Base-by-base conservation (phyloP, 106 monocot species). In the Chionographis japonica region DNA sequence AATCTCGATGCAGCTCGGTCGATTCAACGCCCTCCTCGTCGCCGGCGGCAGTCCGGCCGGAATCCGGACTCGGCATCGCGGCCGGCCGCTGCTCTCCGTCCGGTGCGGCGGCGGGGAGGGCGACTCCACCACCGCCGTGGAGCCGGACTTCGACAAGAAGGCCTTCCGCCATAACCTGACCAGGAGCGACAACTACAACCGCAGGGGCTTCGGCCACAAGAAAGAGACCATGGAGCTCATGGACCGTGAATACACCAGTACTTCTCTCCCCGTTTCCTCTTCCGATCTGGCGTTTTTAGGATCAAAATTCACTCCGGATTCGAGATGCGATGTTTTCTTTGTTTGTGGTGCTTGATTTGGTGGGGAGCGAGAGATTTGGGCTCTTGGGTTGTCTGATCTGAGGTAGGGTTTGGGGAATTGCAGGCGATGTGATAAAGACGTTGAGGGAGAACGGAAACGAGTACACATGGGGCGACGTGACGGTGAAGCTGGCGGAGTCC, bases 131-230 rank as follows among this genome's bases (percentile, higher is more conserved):
- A 50, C 80, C 3, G 57, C 80, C 13, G 18, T 77, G 58, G 82
- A 83, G 8, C 11, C 91, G 20, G 84, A 86, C 12, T 95, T 95
- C 81, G 95, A 95, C 66, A 79, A 88, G 63, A 95, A 95, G 88
- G 72, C 74, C 16, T 95, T 95, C 84, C 80, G 95, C 49, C 88
- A 88, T 59, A 91, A 89, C 68, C 86, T 95, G 20, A 86, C 91
- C 6, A 61, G 95, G 53, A 88, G 95, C 75, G 81, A 91, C n/a
- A 89, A 92, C 74, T 97, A 97, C 89, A 97, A 97, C 58, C 86
- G 92, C 73, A 83, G 77, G 67, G 95, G 95, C 0, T 97, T 97
- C 60, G 95, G 95, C 13, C 81, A 78, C 80, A 97, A 97, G 86
- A 78, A 91, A 73, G 95, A 89, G 74, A 97, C 95, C 27, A 70